Conservation (phyloP, 148 eudicot genomes). For the Cornus florida region DNA sequence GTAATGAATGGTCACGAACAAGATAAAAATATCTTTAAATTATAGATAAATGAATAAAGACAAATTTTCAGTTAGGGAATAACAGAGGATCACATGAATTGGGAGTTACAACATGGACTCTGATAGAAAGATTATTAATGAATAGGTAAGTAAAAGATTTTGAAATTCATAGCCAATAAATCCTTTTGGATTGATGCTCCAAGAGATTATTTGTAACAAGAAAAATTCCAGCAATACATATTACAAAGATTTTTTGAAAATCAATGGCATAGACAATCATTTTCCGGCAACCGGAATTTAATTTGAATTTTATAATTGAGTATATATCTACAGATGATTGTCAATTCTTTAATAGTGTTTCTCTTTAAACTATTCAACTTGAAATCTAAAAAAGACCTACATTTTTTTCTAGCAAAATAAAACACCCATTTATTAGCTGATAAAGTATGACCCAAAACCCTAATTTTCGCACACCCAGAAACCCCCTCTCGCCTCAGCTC, state of each 20-base stretch:
- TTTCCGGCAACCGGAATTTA: not conserved
- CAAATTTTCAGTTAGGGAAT: slow-evolving; percentile 14
- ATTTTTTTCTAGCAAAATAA: not conserved
- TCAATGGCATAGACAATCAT: not conserved
- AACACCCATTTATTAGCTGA: not conserved
- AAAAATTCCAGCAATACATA: not conserved
- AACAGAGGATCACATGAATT: slow-evolving; percentile 21
- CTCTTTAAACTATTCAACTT: not conserved
- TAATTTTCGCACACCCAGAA: slow-evolving; percentile 23
- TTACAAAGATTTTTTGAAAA: not conserved
- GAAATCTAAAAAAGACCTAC: not conserved
- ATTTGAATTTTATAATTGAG: no score
- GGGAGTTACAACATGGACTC: slow-evolving; percentile 2
- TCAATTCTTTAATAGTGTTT: not conserved
- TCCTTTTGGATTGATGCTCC: not conserved
- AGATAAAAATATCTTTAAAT: not conserved
- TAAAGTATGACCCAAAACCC: slow-evolving; percentile 16
- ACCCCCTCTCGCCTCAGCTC: slow-evolving; percentile 58
- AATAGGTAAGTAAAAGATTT: slow-evolving; percentile 1
- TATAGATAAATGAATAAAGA: slow-evolving; percentile 16
- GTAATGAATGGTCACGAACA: slow-evolving; percentile 6
- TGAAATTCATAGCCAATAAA: slow-evolving; percentile 9
- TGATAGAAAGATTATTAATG: slow-evolving; percentile 15
- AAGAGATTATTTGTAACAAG: not conserved
- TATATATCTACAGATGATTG: not conserved